Evolutionary conservation across 257 asterid species (phyloP).

Genomic region (Paulownia fortunei): DNA sequence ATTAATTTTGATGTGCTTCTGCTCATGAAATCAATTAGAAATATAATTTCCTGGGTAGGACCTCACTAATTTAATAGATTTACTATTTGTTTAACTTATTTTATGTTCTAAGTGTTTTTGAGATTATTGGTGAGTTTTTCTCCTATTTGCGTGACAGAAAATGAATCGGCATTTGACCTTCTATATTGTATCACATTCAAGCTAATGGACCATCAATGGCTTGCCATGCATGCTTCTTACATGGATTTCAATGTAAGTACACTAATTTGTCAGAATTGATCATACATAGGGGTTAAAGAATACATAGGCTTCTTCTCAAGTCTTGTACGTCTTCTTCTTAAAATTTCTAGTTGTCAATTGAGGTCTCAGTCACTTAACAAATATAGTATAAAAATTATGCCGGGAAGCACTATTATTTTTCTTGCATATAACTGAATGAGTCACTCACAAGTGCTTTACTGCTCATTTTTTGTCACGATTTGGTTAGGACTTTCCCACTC

Average conservation of each 20-base stretch:
- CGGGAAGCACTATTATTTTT: neutral
- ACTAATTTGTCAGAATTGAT: neutral
- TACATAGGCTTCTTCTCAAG: neutral
- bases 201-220: constrained; percentile 99
- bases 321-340: neutral
- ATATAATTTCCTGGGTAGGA: neutral
- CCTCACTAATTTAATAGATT: neutral
- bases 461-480: neutral
- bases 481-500: neutral
- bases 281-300: neutral
- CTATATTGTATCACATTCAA: constrained; percentile 93
- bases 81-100: neutral
- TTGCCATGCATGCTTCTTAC: constrained; percentile 95
- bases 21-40: constrained; percentile 8
- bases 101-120: constrained; percentile 8
- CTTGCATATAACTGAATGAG: neutral
- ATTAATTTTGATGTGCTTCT: constrained; percentile 12
- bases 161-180: constrained; percentile 93
- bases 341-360: neutral
- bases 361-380: no score
- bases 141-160: constrained; percentile 57
- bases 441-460: neutral
- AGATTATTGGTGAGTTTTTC: constrained; percentile 18
- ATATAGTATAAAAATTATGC: neutral
- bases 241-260: constrained; percentile 94